Evolutionary conservation across 2,329 filamentous ascomycete species (phyloP).

Genomic region (Penicillium digitatum): DNA sequence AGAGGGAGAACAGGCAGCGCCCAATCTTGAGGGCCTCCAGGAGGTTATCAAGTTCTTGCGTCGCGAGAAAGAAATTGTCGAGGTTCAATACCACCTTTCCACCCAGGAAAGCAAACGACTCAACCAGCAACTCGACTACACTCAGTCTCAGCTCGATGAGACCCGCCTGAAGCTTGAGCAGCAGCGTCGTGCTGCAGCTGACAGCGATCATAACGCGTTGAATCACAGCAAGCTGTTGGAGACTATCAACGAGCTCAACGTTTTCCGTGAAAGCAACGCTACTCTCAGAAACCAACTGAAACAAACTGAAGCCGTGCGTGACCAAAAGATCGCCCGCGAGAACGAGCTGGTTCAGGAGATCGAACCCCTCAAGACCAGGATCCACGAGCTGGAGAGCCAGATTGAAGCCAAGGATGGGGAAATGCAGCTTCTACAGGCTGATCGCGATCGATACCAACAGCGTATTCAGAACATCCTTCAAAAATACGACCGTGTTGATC

Average conservation of each 20-base stretch:
- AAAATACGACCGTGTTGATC: constrained; percentile 93
- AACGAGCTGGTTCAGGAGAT: constrained; percentile 71
- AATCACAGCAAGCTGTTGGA: constrained; percentile 89
- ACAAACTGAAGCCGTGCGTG: constrained; percentile 70
- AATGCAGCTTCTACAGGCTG: constrained; percentile 80
- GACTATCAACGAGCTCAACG: constrained; percentile 90
- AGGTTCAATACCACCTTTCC: constrained; percentile 91
- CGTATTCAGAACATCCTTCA: constrained; percentile 91
- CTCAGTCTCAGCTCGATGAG: constrained; percentile 83
- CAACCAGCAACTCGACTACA: constrained; percentile 84
- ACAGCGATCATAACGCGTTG: constrained; percentile 67
- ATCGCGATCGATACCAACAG: constrained; percentile 93
- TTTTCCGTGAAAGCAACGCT: constrained; percentile 91
- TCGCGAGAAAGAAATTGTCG: constrained; percentile 94
- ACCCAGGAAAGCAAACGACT: constrained; percentile 81
- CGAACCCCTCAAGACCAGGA: constrained; percentile 74
- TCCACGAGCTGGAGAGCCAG: constrained; percentile 78
- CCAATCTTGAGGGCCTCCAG: constrained; percentile 70
- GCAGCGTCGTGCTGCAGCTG: constrained; percentile 72
- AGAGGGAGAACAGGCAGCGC: constrained; percentile 47
- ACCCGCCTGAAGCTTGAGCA: constrained; percentile 83
- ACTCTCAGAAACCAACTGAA: constrained; percentile 83
- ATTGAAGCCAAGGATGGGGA: constrained; percentile 80
- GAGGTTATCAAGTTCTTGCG: constrained; percentile 89
- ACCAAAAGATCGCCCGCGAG: constrained; percentile 69